Base-by-base conservation (phyloP, 768 basidiomycete species). In the Boletellus emodensis region DNA sequence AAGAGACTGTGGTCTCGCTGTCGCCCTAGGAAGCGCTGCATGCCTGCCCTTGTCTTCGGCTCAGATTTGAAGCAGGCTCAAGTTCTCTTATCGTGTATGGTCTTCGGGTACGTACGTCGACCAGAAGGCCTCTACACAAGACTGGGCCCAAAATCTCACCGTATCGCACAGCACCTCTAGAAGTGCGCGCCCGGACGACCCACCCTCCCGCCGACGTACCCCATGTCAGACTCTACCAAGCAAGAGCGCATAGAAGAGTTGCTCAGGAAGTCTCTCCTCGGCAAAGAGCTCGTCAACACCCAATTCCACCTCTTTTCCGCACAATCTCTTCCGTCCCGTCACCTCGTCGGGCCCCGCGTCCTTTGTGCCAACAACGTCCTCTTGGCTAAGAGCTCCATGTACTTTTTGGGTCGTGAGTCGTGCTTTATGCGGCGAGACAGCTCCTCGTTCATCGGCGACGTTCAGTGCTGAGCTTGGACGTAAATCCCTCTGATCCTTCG, bases 251-350 rank as follows among this genome's bases (percentile, higher is more conserved):
- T 58, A 2, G 57, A 61, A 30, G 63, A 55, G 15, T 52, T 65
- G 33, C 10, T 68, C 12, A 56, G 57, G 41, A 57, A 59, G 42
- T 65, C 58, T 28, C 46, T 65, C 9, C 57, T 68, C n/a, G 59
- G 59, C 13, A 60, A 70, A 15, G 53, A 54, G 14, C 54, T 68
- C 20, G 38, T 66, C 32, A 60, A 68, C 45, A 68, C 68, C 6
- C 61, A 66, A 26, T 65, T 71, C 20, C 65, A 70, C 43, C 44
- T 64, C 7, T 72, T 55, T 40, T 65, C 59, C 1, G 30, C 63
- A 12, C 60, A 51, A 14, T 60, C 66, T 13, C 32, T 17, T 4
- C 3, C 22, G 6, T 44, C 55, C 5, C 35, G 60, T n/a, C 49
- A 17, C 18, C 54, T 60, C 32, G 18, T 40, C 9, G 47, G 48